Evolutionary conservation across 805 yeast species (phyloP), one percentile per base, ranked within the genome.

Genomic region (Cyberlindnera sargentensis): DNA sequence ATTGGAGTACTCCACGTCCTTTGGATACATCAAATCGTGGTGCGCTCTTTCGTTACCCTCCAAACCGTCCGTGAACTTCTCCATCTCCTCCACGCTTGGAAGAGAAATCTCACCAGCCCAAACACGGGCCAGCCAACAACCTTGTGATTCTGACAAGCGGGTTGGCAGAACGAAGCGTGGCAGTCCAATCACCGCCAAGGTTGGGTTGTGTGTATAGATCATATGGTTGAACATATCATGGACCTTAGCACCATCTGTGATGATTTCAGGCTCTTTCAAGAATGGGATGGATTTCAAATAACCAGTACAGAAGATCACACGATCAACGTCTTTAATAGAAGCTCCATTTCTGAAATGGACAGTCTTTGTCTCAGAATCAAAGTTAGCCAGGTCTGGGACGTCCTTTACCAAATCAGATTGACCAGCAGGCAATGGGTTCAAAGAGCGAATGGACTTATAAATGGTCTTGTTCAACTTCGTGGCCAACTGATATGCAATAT

Each of bases 271-370:
- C 15, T 39, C 49, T 44, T 73, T 69, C 40, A 86, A 60, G 51
- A 76, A 83, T 23, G 95, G 93, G 44, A 76, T 68, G 32, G 77
- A 72, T 54, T 79, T 79, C 37, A 77, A 65, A 60, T 84, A 86
- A 1, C 95, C 95, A 0, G 95, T 85, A 40, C 86, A 84, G 58
- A 80, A 83, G 8, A 85, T 65, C 8, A 86, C 65, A 24, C 57
- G 55, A 48, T 84, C 90, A 34, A 84, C 73, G 32, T 67, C 67
- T 2, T 52, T 51, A 3, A 80, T 45, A 8, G 52, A 58, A 3
- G 60, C 50, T 3, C 83, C 88, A 48, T 77, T 78, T 4, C 51
- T 66, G 45, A 81, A 75, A 9, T 60, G 54, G 2, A 80, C 71
- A 0, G 66, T 53, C 38, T 65, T 62, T 2, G 65, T 60, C 1